Evolutionary conservation across 2,329 filamentous ascomycete genomes (phyloP), one percentile per base, ranked within the genome.

Genomic region (Colletotrichum sp.): DNA sequence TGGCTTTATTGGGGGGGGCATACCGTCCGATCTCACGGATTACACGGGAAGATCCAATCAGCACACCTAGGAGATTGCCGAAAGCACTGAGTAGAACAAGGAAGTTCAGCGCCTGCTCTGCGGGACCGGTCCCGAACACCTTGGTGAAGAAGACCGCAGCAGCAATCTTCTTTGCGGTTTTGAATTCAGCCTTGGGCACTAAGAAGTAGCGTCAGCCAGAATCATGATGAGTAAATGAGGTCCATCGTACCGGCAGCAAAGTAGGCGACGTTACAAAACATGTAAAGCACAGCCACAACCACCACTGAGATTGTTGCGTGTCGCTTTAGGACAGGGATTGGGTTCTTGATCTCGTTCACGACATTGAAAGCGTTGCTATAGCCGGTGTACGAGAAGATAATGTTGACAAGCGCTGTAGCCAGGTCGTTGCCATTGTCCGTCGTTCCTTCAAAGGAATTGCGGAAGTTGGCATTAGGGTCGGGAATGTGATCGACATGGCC

Each of bases 341-440:
- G 91, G 74, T 92, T 89, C 85, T 91, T 88, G 77, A 92, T 88
- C 81, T 93, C 91, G 69, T 92, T 92, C 69, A 91, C 89, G 2
- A 93, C 86, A 72, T 91, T 91, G 82, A 93, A 93, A 0, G 90
- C 89, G 75, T 93, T 93, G 6, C 86, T 83, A 74, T 88, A 93
- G 2, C 91, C 91, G 0, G 84, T 81, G 74, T 91, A 93, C 0
- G 90, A 89, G 72, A 91, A 92, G 27, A 90, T 87, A 59, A 93
- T 90, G 66, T 89, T 91, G 60, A 91, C 87, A 36, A 93, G 80
- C 0, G 91, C 91, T 69, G 88, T 80, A 0, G 85, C 80, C 2
- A 86, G 74, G 25, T 84, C 83, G 63, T 86, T 84, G 32, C 84
- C 85, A 39, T 83, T 85, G n/a, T 74, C 76, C 0, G 84, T 81